A percentile compares a stretch with the other conserved stretches of the same genome.
Conservation (phyloP, 129 eudicot genomes). For the Rutidosis leptorrhynchoides region DNA sequence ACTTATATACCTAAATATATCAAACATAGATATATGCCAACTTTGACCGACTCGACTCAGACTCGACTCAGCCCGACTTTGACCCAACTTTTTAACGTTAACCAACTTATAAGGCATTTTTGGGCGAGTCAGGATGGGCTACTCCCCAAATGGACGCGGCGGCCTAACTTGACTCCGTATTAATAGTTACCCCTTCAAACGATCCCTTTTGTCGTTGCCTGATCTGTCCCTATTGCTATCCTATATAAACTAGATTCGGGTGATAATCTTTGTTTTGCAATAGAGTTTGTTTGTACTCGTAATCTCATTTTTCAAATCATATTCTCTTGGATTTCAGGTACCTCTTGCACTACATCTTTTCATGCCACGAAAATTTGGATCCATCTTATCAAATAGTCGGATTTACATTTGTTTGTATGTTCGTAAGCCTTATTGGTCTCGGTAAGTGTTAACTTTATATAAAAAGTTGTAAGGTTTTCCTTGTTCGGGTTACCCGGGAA, state of each 20-base stretch:
- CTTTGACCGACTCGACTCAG: too few relatives aligned
- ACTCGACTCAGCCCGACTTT: too few relatives aligned
- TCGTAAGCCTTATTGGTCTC: constrained; percentile 63
- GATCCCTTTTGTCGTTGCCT: neutral
- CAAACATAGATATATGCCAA: too few relatives aligned
- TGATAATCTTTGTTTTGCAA: neutral
- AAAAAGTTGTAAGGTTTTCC: too few relatives aligned
- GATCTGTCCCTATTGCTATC: neutral
- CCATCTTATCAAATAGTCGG: constrained; percentile 34
- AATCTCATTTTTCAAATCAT: constrained; percentile 4
- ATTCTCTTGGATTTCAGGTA: constrained; percentile 45
- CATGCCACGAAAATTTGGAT: constrained; percentile 40
- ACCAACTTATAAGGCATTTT: too few relatives aligned
- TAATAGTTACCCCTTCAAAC: neutral
- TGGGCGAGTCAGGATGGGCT: too few relatives aligned
- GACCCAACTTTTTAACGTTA: too few relatives aligned
- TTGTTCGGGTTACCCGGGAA: too few relatives aligned
- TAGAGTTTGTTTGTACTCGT: neutral
- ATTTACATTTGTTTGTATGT: constrained; percentile 39
- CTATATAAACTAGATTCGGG: neutral
- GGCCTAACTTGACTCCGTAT: neutral
- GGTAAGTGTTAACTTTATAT: constrained; percentile 42
- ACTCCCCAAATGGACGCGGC: too few relatives aligned
- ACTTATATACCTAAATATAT: too few relatives aligned
- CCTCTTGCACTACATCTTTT: constrained; percentile 60